Evolutionary conservation across 176 grass and related monocot genomes (phyloP).

Genomic region (Pontederia crassipes): DNA sequence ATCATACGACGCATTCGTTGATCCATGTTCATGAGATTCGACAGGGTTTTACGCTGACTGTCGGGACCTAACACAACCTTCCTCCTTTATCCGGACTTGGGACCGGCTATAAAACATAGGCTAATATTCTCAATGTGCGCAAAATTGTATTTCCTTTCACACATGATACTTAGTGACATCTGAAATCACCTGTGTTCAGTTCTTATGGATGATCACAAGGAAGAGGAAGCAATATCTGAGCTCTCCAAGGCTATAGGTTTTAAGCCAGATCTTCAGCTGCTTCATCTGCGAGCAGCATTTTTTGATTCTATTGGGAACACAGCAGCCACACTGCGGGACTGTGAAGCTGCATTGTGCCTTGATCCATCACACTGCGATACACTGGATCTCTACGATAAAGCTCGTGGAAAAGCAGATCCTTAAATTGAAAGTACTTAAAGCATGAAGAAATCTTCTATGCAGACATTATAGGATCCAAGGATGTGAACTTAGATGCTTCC

Average conservation of each 20-base stretch:
- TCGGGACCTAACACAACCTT: too few relatives aligned
- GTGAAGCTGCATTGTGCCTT: slow-evolving; percentile 78
- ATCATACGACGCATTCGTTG: too few relatives aligned
- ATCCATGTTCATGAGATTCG: too few relatives aligned
- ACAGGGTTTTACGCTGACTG: too few relatives aligned
- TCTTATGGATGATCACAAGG: slow-evolving; percentile 82
- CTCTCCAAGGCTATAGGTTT: slow-evolving; percentile 54
- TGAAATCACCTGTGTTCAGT: slow-evolving; percentile 20
- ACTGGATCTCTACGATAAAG: slow-evolving; percentile 73
- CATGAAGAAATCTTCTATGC: too few relatives aligned
- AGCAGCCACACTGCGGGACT: slow-evolving; percentile 47
- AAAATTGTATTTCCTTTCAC: too few relatives aligned
- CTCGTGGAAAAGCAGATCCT: slow-evolving; percentile 25
- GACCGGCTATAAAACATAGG: too few relatives aligned
- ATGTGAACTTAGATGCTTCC: too few relatives aligned
- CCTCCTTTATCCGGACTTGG: too few relatives aligned
- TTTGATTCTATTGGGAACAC: slow-evolving; percentile 61
- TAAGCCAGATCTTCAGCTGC: slow-evolving; percentile 76
- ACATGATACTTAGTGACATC: not conserved
- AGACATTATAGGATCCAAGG: too few relatives aligned
- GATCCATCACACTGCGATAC: slow-evolving; percentile 66
- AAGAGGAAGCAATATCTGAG: slow-evolving; percentile 67
- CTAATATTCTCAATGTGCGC: too few relatives aligned
- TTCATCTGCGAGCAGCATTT: slow-evolving; percentile 81
- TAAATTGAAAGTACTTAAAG: slow-evolving; percentile 22